Evolutionary conservation across 495 filamentous ascomycete genomes (phyloP), one percentile per base, ranked within the genome.

Genomic region (Aspergillus incahuasiensis): DNA sequence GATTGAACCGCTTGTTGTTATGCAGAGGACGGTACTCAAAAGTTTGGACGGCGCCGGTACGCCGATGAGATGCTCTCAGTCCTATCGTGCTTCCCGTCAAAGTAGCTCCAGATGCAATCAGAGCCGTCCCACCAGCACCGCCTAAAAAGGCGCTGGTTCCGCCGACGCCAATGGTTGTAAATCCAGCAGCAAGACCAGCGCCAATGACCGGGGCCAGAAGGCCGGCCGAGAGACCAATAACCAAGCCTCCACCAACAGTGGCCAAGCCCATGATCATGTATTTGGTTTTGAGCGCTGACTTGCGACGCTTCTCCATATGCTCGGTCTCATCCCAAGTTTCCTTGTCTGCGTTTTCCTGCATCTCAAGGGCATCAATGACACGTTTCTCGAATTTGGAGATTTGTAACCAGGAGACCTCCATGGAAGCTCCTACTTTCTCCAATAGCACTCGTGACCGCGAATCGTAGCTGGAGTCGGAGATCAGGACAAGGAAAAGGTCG

Each of bases 321-420:
- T 95, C 91, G 15, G 90, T 84, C 71, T 97, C 94, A 62, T 95
- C 91, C 94, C 94, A 99, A 57, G 90, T 95, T 70, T 99, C 95
- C 66, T 92, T 95, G 25, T 90, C 84, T 8, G 90, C 86, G 38
- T 86, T 83, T 60, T 95, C 87, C 74, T 99, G 94, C 89, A 99
- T 96, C 69, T 97, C 94, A 19, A 99, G 76, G 12, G 95, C 90
- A 69, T 99, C 94, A 15, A 92, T 96, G 16, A 97, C 91, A 25
- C 92, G 89, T 73, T 97, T 97, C 71, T 99, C 94, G 63, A 99
- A 99, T 30, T 89, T 82, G 68, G 90, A 94, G 52, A 99, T 95
- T 51, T 97, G 95, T 48, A 94, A 75, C 91, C 90, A 95, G 15
- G 89, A 78, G 9, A 99, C 82, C 32, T 86, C 83, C 61, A 99